phyloP scores from a whole-genome alignment of 2,329 filamentous ascomycete species.

The Calonectria pseudoturangicola region DNA sequence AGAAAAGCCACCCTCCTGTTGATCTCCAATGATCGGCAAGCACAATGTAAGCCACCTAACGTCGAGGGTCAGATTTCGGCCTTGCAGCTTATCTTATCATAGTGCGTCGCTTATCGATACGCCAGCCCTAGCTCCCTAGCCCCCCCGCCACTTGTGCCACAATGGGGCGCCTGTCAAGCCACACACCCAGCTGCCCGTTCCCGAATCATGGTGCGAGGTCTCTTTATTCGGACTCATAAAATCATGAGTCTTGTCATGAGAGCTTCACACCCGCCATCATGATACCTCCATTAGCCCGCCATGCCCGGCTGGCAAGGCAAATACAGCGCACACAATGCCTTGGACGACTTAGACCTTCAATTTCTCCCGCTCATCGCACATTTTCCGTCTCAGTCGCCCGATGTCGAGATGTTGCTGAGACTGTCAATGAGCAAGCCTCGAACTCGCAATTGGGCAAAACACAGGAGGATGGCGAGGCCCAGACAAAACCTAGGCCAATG shows the following conservation, averaged over 20 bases:
- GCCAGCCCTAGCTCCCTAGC: not conserved
- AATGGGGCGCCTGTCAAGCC: conserved; percentile 39
- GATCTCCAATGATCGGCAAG: conserved; percentile 27
- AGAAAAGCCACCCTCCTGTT: conserved; percentile 12
- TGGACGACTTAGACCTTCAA: conserved; percentile 1
- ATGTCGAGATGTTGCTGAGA: conserved; percentile 28
- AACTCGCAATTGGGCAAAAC: conserved; percentile 30
- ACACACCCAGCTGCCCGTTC: conserved; percentile 36
- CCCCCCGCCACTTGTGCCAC: conserved; percentile 26
- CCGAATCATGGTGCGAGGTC: conserved; percentile 44
- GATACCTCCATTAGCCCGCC: conserved; percentile 45
- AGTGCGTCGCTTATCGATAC: conserved; percentile 15
- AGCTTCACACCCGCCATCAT: conserved; percentile 42
- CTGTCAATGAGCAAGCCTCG: not conserved
- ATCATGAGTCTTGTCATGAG: conserved; percentile 47
- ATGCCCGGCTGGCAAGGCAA: conserved; percentile 40
- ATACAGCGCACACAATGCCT: conserved; percentile 14
- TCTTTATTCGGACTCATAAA: conserved; percentile 37
- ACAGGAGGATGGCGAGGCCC: not conserved
- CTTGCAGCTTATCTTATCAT: conserved; percentile 43
- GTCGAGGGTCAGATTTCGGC: not conserved
- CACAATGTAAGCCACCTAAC: conserved; percentile 22
- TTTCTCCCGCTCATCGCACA: conserved; percentile 31
- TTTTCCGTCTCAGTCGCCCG: conserved; percentile 43
- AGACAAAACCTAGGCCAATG: conserved; percentile 27